A percentile compares a stretch with the other conserved stretches of the same genome.
Evolutionary conservation across 352 stramenopile genomes (phyloP).

Genomic region (Globisporangium cystogenes): DNA sequence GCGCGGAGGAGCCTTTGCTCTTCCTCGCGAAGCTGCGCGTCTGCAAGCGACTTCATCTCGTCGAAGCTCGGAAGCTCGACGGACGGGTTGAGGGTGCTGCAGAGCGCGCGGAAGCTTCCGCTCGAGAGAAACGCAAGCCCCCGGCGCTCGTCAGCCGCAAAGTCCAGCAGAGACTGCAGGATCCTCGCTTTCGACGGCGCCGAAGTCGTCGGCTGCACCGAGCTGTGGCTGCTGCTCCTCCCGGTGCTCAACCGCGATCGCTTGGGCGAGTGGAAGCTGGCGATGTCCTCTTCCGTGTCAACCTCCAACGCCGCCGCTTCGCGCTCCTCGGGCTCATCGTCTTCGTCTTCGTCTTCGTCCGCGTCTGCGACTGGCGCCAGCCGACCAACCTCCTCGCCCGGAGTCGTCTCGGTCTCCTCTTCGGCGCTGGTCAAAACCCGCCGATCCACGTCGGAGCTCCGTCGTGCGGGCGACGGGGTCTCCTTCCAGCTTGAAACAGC

Average conservation of each 20-base stretch:
- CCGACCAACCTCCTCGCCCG: neutral
- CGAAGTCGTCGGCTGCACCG: neutral
- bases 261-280: neutral
- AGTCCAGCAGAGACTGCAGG: neutral
- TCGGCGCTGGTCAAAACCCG: neutral
- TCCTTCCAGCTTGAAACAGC: too few relatives aligned
- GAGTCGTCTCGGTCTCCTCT: neutral
- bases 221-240: neutral
- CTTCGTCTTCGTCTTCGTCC: neutral
- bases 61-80: neutral
- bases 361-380: neutral
- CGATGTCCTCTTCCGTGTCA: neutral
- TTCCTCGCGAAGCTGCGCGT: neutral
- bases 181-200: neutral
- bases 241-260: neutral
- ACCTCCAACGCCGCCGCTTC: neutral
- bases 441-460: neutral
- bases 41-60: neutral
- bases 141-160: neutral
- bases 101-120: neutral
- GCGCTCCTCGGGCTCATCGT: neutral
- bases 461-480: neutral
- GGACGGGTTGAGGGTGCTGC: neutral
- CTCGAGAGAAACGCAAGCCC: neutral
- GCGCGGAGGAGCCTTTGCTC: conserved; percentile 2